A percentile compares a stretch with the other conserved stretches of the same genome.
Evolutionary conservation across 2,329 filamentous ascomycete species (phyloP).

Genomic region (Polychaeton citri): DNA sequence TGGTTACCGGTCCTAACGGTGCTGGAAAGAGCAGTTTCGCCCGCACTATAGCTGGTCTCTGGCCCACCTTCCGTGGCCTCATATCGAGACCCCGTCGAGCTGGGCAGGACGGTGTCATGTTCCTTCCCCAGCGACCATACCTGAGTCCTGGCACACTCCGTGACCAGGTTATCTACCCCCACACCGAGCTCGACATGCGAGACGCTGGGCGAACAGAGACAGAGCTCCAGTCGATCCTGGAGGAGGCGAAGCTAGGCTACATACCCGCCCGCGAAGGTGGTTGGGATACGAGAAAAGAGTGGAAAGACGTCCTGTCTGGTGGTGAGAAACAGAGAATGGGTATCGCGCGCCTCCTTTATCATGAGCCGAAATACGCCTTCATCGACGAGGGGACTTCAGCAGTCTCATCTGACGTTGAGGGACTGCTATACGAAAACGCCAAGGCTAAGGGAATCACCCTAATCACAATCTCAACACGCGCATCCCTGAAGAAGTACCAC

Average conservation of each 20-base stretch:
- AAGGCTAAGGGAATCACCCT: slow-evolving; percentile 91
- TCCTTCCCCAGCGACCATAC: slow-evolving; percentile 87
- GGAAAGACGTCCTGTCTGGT: slow-evolving; percentile 95
- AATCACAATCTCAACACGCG: slow-evolving; percentile 90
- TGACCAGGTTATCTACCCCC: slow-evolving; percentile 95
- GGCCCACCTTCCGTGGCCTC: slow-evolving; percentile 89
- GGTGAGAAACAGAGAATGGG: slow-evolving; percentile 95
- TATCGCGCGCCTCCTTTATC: slow-evolving; percentile 80
- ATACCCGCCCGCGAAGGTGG: slow-evolving; percentile 84
- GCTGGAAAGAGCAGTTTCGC: slow-evolving; percentile 85
- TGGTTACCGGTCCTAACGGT: slow-evolving; percentile 91
- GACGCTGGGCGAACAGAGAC: slow-evolving; percentile 63
- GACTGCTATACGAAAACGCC: slow-evolving; percentile 78
- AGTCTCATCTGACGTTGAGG: slow-evolving; percentile 88
- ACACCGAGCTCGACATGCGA: slow-evolving; percentile 88
- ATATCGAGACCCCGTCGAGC: slow-evolving; percentile 72
- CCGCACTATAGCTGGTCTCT: slow-evolving; percentile 78
- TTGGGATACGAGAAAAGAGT: slow-evolving; percentile 93
- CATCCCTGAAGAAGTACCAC: slow-evolving; percentile 90
- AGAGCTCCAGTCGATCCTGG: slow-evolving; percentile 64
- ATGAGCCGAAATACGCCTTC: slow-evolving; percentile 88
- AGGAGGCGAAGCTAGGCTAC: slow-evolving; percentile 77
- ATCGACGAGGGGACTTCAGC: slow-evolving; percentile 93
- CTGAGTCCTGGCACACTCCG: slow-evolving; percentile 82
- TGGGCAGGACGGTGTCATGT: slow-evolving; percentile 79